Evolutionary conservation across 2,329 filamentous ascomycete genomes (phyloP), one percentile per base, ranked within the genome.

Genomic region (Alternaria longipes): DNA sequence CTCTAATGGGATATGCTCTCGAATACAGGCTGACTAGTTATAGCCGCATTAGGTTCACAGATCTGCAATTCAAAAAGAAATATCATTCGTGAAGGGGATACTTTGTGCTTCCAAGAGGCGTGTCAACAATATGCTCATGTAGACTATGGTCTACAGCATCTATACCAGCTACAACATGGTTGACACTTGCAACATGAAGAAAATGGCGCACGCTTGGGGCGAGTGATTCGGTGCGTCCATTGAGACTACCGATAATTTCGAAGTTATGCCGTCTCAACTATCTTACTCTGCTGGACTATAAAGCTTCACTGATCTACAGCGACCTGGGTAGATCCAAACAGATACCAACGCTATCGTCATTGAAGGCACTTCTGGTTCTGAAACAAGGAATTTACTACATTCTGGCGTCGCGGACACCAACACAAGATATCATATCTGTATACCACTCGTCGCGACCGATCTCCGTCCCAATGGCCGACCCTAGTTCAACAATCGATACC

Each of bases 401-500:
- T 6, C 26, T 16, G 12, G 24, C 5, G 11, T 22, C n/a, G 18
- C 12, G 3, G 28, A 26, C 42, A 3, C 8, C 41, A 28, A 5
- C 6, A n/a, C 16, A 5, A 9, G 26, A 44, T 22, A 38, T 12
- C 3, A 30, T 12, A 32, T 8, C 8, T 28, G 18, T 3, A 34
- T 40, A 44, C 5, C 26, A 8, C 30, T n/a, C 8, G 5, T 38
- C 22, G 32, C n/a, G 14, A 50, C 1, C 38, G 16, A 26, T 34
- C 14, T 14, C 4, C 16, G 12, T 22, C 42, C 38, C 26, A 26
- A 71, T 71, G 68, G 59, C 63, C 4, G 62, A 65, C 20, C 57
- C 63, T 6, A 62, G 30, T 36, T 47, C 63, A n/a, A 56, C 16
- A 12, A 24, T 7, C n/a, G 63, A 61, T 28, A 4, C 46, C 12